phyloP scores from a whole-genome alignment of 176 grass and related monocot genomes.

The Carex myosuroides region DNA sequence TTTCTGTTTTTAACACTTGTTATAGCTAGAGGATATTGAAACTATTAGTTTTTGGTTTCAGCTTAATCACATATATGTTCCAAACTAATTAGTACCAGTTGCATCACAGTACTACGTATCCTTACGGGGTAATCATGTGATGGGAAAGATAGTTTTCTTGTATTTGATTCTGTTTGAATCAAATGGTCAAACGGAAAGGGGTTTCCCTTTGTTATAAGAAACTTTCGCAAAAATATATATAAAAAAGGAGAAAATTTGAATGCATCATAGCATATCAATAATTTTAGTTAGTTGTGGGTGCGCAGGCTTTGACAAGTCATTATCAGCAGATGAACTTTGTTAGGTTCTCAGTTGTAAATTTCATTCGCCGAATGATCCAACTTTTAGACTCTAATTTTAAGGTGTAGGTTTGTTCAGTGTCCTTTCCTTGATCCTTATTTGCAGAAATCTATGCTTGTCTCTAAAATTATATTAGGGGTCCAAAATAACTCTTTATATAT shows the following conservation, averaged over 20 bases:
- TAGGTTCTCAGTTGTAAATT: constrained; percentile 21
- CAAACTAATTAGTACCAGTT: neutral
- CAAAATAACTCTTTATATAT: constrained; percentile 5
- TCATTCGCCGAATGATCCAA: constrained; percentile 11
- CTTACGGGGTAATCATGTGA: neutral
- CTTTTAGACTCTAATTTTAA: constrained; percentile 20
- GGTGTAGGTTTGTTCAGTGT: constrained; percentile 15
- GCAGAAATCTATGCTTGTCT: neutral
- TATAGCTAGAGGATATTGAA: neutral
- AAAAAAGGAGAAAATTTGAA: neutral
- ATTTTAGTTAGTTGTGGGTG: constrained; percentile 13
- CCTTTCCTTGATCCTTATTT: constrained; percentile 1
- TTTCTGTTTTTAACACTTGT: neutral
- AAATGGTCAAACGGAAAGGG: neutral
- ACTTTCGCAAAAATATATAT: too few species aligned
- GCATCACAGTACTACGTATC: neutral
- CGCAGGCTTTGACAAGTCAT: neutral
- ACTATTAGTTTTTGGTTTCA: neutral
- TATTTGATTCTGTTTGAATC: neutral
- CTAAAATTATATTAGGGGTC: constrained; percentile 16
- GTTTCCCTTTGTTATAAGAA: neutral
- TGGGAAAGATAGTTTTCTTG: neutral
- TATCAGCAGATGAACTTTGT: constrained; percentile 26
- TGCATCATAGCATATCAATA: neutral
- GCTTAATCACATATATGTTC: neutral